phyloP scores from a whole-genome alignment of 805 yeast species.

The Candida tallmaniae region DNA sequence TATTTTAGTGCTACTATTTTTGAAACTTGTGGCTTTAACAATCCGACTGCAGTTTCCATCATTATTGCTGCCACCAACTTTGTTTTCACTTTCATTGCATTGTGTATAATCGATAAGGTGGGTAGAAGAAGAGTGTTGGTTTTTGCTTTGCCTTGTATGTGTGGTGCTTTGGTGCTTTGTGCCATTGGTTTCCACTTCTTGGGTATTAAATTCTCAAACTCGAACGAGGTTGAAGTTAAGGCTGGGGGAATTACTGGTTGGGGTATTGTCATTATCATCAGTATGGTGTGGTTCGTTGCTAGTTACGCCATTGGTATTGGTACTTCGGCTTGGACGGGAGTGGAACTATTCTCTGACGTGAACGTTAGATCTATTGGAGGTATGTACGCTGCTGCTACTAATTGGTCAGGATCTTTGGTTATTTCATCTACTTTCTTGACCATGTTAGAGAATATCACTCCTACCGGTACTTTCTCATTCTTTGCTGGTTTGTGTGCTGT shows the following conservation, averaged over 20 bases:
- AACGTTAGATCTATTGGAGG: slow-evolving; percentile 90
- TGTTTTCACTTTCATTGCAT: slow-evolving; percentile 79
- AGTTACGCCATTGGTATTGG: slow-evolving; percentile 94
- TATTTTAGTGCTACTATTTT: slow-evolving; percentile 92
- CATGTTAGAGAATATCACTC: slow-evolving; percentile 89
- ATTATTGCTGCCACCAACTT: slow-evolving; percentile 94
- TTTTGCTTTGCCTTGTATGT: slow-evolving; percentile 83
- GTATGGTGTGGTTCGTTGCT: slow-evolving; percentile 85
- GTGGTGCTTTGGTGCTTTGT: slow-evolving; percentile 67
- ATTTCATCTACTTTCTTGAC: slow-evolving; percentile 91
- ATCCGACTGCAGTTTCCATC: slow-evolving; percentile 92
- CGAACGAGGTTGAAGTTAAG: slow-evolving; percentile 36
- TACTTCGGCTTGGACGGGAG: slow-evolving; percentile 97
- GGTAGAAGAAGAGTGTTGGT: slow-evolving; percentile 84
- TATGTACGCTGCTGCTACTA: slow-evolving; percentile 85
- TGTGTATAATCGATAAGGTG: slow-evolving; percentile 77
- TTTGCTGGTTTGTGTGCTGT: slow-evolving; percentile 78
- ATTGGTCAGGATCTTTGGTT: slow-evolving; percentile 92
- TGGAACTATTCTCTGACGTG: slow-evolving; percentile 86
- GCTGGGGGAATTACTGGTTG: slow-evolving; percentile 59
- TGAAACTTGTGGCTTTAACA: slow-evolving; percentile 80
- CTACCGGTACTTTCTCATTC: slow-evolving; percentile 89
- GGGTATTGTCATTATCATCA: slow-evolving; percentile 83
- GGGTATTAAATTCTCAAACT: slow-evolving; percentile 49
- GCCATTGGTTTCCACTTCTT: slow-evolving; percentile 90